Evolutionary conservation across 441 rosid species (phyloP).

Genomic region (Viola pubescens): DNA sequence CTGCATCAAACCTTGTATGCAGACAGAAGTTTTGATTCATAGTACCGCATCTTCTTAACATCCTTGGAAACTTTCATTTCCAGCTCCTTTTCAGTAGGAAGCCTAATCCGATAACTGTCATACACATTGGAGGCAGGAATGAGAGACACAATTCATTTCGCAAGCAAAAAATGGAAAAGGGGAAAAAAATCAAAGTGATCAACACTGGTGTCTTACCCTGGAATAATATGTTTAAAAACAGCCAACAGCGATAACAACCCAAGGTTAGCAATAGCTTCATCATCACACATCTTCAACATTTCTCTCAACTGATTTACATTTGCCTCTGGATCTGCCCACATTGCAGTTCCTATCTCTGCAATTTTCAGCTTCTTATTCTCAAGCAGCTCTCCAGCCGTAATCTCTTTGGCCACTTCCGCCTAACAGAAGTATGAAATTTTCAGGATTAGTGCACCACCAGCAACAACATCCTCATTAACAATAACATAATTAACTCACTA

Average conservation of each 20-base stretch:
- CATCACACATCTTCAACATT: slow-evolving; percentile 53
- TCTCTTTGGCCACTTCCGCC: slow-evolving; percentile 88
- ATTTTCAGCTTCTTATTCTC: slow-evolving; percentile 58
- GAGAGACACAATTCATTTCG: slow-evolving; percentile 2
- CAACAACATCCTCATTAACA: background rate
- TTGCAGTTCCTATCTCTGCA: slow-evolving; percentile 70
- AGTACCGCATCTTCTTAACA: slow-evolving; percentile 75
- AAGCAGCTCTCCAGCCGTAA: slow-evolving; percentile 69
- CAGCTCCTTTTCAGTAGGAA: slow-evolving; percentile 91
- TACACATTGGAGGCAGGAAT: slow-evolving; percentile 11
- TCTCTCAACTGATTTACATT: slow-evolving; percentile 68
- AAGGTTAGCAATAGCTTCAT: slow-evolving; percentile 58
- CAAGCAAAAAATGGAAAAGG: background rate
- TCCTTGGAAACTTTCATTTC: slow-evolving; percentile 98
- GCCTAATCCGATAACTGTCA: slow-evolving; percentile 86
- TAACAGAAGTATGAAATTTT: slow-evolving; percentile 16
- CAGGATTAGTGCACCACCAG: background rate
- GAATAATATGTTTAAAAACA: slow-evolving; percentile 86
- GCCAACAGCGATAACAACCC: slow-evolving; percentile 75
- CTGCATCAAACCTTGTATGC: slow-evolving; percentile 60
- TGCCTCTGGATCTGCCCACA: slow-evolving; percentile 76
- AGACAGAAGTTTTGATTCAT: slow-evolving; percentile 74
- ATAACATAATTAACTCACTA: background rate
- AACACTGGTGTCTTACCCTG: slow-evolving; percentile 47
- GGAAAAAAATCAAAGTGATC: background rate